Percentiles rank a stretch among this genome's conserved stretches.
Evolutionary conservation across 2,329 filamentous ascomycete species (phyloP).

Genomic region (Colletotrichum shisoi): DNA sequence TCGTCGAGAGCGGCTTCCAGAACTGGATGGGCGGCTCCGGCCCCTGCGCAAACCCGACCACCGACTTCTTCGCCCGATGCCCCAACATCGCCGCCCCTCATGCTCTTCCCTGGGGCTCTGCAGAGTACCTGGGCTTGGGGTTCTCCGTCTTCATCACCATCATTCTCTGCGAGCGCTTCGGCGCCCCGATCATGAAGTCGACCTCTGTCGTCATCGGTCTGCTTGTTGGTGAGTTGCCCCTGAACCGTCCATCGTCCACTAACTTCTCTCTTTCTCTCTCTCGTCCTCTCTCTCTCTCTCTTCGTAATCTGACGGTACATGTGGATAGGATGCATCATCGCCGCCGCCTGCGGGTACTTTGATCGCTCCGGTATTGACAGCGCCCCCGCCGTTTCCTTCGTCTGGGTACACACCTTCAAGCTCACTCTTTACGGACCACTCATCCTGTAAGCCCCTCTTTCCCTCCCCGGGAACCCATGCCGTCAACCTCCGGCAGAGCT

Average conservation of each 20-base stretch:
- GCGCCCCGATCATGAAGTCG: slow-evolving; percentile 84
- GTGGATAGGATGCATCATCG: slow-evolving; percentile 74
- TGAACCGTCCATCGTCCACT: too few relatives aligned
- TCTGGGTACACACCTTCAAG: slow-evolving; percentile 81
- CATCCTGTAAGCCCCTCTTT: slow-evolving; percentile 56
- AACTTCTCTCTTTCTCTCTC: too few relatives aligned
- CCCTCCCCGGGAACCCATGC: not conserved
- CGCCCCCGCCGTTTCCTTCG: slow-evolving; percentile 75
- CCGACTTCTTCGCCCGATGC: slow-evolving; percentile 69
- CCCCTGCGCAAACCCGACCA: slow-evolving; percentile 58
- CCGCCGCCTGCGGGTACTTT: slow-evolving; percentile 80
- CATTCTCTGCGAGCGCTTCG: slow-evolving; percentile 81
- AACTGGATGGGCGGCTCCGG: slow-evolving; percentile 82
- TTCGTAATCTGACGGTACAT: not conserved
- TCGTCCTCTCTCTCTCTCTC: too few relatives aligned
- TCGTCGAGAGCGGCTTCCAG: slow-evolving; percentile 76
- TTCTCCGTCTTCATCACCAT: slow-evolving; percentile 83
- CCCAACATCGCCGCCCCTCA: slow-evolving; percentile 73
- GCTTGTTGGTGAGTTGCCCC: slow-evolving; percentile 48
- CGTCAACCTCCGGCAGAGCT: not conserved
- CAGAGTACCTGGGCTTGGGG: slow-evolving; percentile 79
- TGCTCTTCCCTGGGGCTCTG: slow-evolving; percentile 77
- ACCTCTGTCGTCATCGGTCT: slow-evolving; percentile 78
- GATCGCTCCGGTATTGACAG: slow-evolving; percentile 73
- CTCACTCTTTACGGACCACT: slow-evolving; percentile 76